Evolutionary conservation across 73 alveolate species (phyloP).

Genomic region (Paramecium sexaurelia): DNA sequence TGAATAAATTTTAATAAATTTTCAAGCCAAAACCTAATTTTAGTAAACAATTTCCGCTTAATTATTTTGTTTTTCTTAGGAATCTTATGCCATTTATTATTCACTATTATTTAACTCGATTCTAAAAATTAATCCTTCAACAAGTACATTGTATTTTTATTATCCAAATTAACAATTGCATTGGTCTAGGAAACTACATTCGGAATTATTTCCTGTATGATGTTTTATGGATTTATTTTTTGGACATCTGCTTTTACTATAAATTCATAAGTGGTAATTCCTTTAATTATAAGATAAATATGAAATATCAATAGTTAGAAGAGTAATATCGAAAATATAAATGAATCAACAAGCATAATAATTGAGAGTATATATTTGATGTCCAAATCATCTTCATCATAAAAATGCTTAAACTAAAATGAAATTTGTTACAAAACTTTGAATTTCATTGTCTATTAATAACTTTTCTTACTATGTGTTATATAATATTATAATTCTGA

Average conservation of each 20-base stretch:
- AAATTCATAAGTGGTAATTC: conserved; percentile 36
- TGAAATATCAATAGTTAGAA: background rate
- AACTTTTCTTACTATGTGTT: background rate
- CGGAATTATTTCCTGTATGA: background rate
- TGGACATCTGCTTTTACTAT: background rate
- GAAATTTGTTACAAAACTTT: background rate
- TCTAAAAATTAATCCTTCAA: background rate
- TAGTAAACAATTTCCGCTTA: background rate
- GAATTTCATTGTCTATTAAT: background rate
- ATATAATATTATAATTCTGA: background rate
- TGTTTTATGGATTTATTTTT: background rate
- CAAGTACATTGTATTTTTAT: background rate
- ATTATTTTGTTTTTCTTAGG: background rate
- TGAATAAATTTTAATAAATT: background rate
- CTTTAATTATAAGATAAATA: background rate
- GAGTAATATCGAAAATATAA: background rate
- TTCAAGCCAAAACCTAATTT: background rate
- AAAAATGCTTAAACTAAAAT: background rate
- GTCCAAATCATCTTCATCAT: background rate
- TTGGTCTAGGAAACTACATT: background rate
- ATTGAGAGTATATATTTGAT: background rate
- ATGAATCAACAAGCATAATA: conserved; percentile 5
- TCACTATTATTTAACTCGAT: background rate
- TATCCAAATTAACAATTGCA: background rate
- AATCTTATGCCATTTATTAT: background rate